Conservation (phyloP, 805 yeast species). For the Blastobotrys parvus region DNA sequence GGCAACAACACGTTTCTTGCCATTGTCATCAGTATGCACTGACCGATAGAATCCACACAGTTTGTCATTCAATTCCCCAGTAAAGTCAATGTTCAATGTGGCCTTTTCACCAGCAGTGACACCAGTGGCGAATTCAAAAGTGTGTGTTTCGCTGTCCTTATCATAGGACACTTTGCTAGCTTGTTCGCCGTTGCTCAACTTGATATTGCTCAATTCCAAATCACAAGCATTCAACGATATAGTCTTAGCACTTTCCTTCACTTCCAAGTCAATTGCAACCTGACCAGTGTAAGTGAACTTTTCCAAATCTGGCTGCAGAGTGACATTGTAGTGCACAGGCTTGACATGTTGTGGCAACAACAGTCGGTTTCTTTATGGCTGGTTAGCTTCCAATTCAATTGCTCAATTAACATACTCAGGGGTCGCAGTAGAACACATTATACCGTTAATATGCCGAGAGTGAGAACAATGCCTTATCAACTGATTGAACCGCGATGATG, state of each 20-base stretch:
- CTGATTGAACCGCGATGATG: no score
- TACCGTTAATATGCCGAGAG: no score
- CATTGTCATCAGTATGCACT: slow-evolving; percentile 44
- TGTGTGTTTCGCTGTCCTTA: slow-evolving; percentile 54
- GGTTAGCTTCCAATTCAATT: no score
- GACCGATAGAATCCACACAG: slow-evolving; percentile 73
- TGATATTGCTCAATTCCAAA: slow-evolving; percentile 45
- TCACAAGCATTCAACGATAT: slow-evolving; percentile 56
- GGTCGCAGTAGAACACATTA: no score
- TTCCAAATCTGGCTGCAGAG: slow-evolving; percentile 51
- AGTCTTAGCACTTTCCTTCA: slow-evolving; percentile 34
- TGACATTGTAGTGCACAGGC: slow-evolving; percentile 68
- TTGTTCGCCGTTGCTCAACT: slow-evolving; percentile 28
- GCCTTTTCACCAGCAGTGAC: slow-evolving; percentile 39
- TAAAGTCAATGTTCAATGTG: slow-evolving; percentile 44
- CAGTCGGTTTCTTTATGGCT: slow-evolving; percentile 26
- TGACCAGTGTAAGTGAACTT: slow-evolving; percentile 29
- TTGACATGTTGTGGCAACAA: slow-evolving; percentile 56
- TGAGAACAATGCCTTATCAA: no score
- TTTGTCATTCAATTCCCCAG: slow-evolving; percentile 53
- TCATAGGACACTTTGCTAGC: slow-evolving; percentile 30
- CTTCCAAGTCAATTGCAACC: slow-evolving; percentile 37
- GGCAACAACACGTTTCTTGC: slow-evolving; percentile 48
- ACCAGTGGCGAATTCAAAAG: slow-evolving; percentile 44
- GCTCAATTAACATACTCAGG: no score